A percentile compares a stretch with the other conserved stretches of the same genome.
Evolutionary conservation across 176 grass and related monocot species (phyloP).

Genomic region (Secale cereale): DNA sequence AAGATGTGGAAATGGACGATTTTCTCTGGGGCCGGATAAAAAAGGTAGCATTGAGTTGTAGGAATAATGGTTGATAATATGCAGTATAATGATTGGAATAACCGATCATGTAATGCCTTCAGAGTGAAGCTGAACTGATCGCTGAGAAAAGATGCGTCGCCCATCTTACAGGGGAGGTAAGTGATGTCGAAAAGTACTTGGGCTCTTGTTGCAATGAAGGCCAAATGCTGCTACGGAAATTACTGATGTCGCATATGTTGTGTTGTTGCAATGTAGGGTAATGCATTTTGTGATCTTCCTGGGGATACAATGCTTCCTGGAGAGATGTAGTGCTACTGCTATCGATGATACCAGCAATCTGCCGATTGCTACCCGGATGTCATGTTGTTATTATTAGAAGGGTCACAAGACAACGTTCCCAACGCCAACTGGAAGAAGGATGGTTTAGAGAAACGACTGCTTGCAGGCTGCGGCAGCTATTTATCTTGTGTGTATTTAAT

Average conservation of each 20-base stretch:
- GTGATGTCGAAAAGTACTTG: background rate
- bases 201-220: background rate
- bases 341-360: background rate
- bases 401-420: background rate
- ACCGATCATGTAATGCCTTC: conserved; percentile 19
- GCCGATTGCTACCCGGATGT: background rate
- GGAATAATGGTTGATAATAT: background rate
- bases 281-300: conserved; percentile 79
- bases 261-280: conserved; percentile 54
- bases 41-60: conserved; percentile 45
- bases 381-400: background rate
- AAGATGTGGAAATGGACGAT: conserved; percentile 74
- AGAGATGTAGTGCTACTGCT: conserved; percentile 42
- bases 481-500: conserved; percentile 19
- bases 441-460: background rate
- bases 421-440: background rate
- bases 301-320: conserved; percentile 94
- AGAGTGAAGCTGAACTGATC: conserved; percentile 89
- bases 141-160: conserved; percentile 95
- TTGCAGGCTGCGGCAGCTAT: conserved; percentile 5
- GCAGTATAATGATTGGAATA: background rate
- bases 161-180: conserved; percentile 95
- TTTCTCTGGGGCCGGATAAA: conserved; percentile 84
- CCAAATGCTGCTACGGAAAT: background rate
- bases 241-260: background rate